Evolutionary conservation across 2,329 filamentous ascomycete genomes (phyloP), one percentile per base, ranked within the genome.

Genomic region (Aureobasidium namibiae): DNA sequence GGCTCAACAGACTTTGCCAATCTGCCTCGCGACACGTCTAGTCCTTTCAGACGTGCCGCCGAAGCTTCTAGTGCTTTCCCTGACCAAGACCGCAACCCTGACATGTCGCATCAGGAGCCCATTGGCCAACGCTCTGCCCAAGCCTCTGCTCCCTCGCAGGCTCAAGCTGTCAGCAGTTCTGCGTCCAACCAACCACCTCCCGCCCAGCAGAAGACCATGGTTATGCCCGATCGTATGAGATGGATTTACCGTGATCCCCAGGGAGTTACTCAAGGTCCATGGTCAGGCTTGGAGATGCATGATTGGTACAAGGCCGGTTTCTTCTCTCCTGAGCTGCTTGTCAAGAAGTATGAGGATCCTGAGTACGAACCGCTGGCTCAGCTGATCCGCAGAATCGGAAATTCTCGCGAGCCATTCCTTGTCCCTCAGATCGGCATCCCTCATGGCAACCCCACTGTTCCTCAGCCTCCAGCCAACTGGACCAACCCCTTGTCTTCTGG

Each of bases 281-380:
- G 94, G 75, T 96, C 91, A 39, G 94, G 94, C 1, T 77, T 99
- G 52, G 94, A 99, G 74, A 99, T 99, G 94, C 95, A 99, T 66
- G 95, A 99, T 67, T 99, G 94, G 94, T 99, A 97, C 76, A 97
- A 97, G 72, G 92, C 92, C 38, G 92, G 92, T 46, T 99, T 97
- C 76, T 99, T 99, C 74, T 95, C 90, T 0, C 87, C 92, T 0
- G 92, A 99, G 67, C 80, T 99, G 21, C 84, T 95, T 44, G 94
- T 99, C 33, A 96, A 95, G 77, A 96, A 96, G 71, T 80, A 92
- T 5, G 94, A 99, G 70, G 94, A 99, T 68, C 79, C 81, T 0
- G 92, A 99, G 52, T 99, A 96, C 67, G 94, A 99, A 72, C 94
- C 92, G 13, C 78, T 99, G 10, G 94, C 92, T 2, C 92, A 97